Conservation (phyloP, 164 flowering plant species). For the Cinnamomum micranthum region DNA sequence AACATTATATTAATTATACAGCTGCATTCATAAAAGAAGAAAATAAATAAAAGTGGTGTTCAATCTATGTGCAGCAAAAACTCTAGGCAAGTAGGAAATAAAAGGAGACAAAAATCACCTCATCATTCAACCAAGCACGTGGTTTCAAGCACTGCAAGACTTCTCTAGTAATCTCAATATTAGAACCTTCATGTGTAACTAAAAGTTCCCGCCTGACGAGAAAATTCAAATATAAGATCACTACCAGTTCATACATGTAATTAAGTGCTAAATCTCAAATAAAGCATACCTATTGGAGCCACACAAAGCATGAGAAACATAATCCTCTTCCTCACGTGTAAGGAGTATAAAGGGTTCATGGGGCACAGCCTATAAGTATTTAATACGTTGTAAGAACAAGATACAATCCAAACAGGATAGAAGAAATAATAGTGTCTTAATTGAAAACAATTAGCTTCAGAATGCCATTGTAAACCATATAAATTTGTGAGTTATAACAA, state of each 20-base stretch:
- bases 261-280: neutral
- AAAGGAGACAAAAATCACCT: conserved; percentile 41
- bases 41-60: neutral
- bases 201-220: conserved; percentile 51
- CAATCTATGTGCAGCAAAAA: neutral
- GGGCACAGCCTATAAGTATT: conserved; percentile 35
- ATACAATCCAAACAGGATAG: neutral
- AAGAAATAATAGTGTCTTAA: neutral
- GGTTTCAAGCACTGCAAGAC: conserved; percentile 67
- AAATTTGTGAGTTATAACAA: neutral
- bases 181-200: conserved; percentile 67
- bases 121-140: conserved; percentile 93
- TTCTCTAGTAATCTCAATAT: conserved; percentile 78
- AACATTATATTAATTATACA: neutral
- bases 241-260: neutral
- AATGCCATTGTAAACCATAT: neutral
- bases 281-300: conserved; percentile 38
- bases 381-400: neutral
- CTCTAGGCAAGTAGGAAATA: neutral
- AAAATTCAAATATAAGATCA: neutral
- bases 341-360: conserved; percentile 58
- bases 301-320: conserved; percentile 50
- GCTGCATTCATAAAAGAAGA: neutral
- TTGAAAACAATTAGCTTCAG: neutral
- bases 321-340: conserved; percentile 62